Evolutionary conservation across 2,329 filamentous ascomycete species (phyloP).

Genomic region (Pyrenophora graminea): DNA sequence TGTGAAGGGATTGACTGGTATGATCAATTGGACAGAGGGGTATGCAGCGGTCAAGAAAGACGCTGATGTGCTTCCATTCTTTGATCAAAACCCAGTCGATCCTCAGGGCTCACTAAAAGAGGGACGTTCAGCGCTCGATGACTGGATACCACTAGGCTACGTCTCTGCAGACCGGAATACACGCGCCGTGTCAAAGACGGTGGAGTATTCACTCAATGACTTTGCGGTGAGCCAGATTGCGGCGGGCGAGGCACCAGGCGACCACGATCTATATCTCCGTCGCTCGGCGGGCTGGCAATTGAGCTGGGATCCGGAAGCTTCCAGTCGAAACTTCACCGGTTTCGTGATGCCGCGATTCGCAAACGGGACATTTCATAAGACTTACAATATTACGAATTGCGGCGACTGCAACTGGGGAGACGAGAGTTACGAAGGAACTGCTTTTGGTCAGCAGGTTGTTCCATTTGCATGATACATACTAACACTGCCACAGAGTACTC

Average conservation of each 20-base stretch:
- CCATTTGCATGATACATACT: not conserved
- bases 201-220: constrained; percentile 52
- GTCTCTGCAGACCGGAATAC: constrained; percentile 47
- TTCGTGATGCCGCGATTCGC: constrained; percentile 44
- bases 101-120: constrained; percentile 47
- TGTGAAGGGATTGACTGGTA: constrained; percentile 64
- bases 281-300: constrained; percentile 50
- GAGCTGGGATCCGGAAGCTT: constrained; percentile 47
- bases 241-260: constrained; percentile 46
- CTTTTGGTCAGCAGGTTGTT: constrained; percentile 35
- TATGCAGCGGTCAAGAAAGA: constrained; percentile 75
- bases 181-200: constrained; percentile 47
- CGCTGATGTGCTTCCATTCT: constrained; percentile 59
- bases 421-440: constrained; percentile 50
- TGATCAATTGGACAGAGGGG: constrained; percentile 71
- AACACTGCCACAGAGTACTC: constrained; percentile 43
- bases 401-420: constrained; percentile 49
- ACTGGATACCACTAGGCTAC: constrained; percentile 51
- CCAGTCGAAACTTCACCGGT: constrained; percentile 44
- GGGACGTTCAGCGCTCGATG: constrained; percentile 49
- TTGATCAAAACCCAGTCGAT: constrained; percentile 43
- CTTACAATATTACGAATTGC: constrained; percentile 50
- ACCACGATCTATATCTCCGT: constrained; percentile 46
- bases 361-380: constrained; percentile 44
- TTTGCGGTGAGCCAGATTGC: constrained; percentile 50